phyloP scores from a whole-genome alignment of 768 basidiomycete genomes.

The Boletus sp. region DNA sequence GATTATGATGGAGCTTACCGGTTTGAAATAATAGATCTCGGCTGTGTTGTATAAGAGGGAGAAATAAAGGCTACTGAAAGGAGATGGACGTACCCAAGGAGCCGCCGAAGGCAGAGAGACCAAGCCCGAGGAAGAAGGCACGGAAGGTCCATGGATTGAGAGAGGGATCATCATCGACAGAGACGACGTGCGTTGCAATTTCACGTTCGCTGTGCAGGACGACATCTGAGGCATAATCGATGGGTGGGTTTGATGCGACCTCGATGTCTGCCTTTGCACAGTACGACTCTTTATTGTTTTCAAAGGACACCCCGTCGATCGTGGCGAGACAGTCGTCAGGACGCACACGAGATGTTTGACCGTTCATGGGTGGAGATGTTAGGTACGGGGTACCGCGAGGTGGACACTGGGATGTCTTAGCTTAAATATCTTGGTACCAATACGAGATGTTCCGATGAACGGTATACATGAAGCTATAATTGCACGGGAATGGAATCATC shows the following conservation, averaged over 20 bases:
- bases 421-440: constrained; percentile 1
- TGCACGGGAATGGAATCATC: not conserved
- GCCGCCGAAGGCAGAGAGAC: constrained; percentile 49
- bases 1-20: constrained; percentile 28
- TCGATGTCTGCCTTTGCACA: constrained; percentile 36
- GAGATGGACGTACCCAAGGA: constrained; percentile 38
- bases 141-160: constrained; percentile 38
- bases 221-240: constrained; percentile 5
- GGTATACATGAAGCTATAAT: not conserved
- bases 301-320: not conserved
- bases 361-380: constrained; percentile 2
- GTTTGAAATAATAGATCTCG: constrained; percentile 62
- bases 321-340: not conserved
- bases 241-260: not conserved
- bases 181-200: constrained; percentile 46
- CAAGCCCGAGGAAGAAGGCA: constrained; percentile 51
- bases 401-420: not conserved
- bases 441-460: not conserved
- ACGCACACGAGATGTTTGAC: not conserved
- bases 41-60: constrained; percentile 28
- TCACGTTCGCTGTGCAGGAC: constrained; percentile 43
- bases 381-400: not conserved
- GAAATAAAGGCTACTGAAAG: not conserved
- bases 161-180: constrained; percentile 31
- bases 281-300: constrained; percentile 10